These are phyloP conservation scores for Xylaria multiplex DNA, from an alignment of 2,329 filamentous ascomycete genomes.

Conservation along the genomic window DNA sequence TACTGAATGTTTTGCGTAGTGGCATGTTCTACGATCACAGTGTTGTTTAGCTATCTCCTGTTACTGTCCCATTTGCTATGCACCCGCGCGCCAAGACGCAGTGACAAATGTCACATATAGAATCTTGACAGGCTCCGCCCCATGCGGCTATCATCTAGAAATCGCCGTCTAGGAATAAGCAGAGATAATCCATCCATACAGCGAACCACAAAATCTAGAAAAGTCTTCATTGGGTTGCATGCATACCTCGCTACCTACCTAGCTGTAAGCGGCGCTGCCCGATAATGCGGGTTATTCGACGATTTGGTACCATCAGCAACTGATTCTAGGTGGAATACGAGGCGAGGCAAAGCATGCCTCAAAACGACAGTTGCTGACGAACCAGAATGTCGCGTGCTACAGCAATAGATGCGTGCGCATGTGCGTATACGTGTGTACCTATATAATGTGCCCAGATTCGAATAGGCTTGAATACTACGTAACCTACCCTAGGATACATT, in stretches of 20 bases:
- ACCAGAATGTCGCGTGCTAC: conserved; percentile 16
- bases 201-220: conserved; percentile 1
- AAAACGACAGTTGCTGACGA: conserved; percentile 11
- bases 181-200: not conserved
- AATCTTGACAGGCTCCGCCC: not conserved
- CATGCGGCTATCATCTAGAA: not conserved
- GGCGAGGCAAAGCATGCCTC: conserved; percentile 1
- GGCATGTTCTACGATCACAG: not conserved
- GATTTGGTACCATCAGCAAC: not conserved
- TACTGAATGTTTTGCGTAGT: too few species aligned
- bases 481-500: not conserved
- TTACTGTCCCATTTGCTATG: not conserved
- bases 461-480: conserved; percentile 1
- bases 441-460: conserved; percentile 8
- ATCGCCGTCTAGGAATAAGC: not conserved
- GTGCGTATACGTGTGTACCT: conserved; percentile 8
- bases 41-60: not conserved
- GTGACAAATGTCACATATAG: not conserved
- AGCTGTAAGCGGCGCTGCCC: conserved; percentile 5
- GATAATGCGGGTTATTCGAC: not conserved
- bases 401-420: not conserved
- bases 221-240: conserved; percentile 17
- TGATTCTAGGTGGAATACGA: conserved; percentile 16
- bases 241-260: not conserved
- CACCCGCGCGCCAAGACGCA: not conserved